phyloP scores from a whole-genome alignment of 768 basidiomycete species.

The Coprinopsis sp. region DNA sequence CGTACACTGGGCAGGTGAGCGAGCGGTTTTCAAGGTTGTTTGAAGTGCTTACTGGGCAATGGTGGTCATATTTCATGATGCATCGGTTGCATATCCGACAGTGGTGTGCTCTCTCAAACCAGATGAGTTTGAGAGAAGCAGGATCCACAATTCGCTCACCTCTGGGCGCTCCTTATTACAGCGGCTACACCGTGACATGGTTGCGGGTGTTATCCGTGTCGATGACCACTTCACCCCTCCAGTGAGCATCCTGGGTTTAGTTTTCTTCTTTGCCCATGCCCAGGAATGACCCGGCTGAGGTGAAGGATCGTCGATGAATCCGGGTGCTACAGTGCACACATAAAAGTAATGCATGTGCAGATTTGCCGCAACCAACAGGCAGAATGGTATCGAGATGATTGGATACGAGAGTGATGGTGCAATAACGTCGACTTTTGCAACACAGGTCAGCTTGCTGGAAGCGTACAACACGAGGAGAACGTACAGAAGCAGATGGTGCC shows the following conservation, averaged over 20 bases:
- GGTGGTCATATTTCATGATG: conserved; percentile 87
- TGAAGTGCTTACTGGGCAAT: conserved; percentile 72
- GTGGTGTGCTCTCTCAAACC: conserved; percentile 78
- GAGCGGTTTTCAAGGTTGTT: conserved; percentile 2
- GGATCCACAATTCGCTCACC: conserved; percentile 39
- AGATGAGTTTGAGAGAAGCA: conserved; percentile 11
- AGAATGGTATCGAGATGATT: conserved; percentile 59
- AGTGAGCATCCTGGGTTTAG: conserved; percentile 24
- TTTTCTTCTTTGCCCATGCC: conserved; percentile 52
- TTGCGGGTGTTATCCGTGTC: conserved; percentile 47
- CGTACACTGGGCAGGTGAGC: conserved; percentile 24
- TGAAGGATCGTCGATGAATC: conserved; percentile 65
- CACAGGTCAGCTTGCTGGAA: conserved; percentile 4
- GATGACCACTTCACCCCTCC: conserved; percentile 49
- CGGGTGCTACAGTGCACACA: conserved; percentile 75
- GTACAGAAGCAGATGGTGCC: conserved; percentile 81
- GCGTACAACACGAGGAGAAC: conserved; percentile 27
- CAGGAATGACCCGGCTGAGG: conserved; percentile 34
- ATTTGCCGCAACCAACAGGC: conserved; percentile 73
- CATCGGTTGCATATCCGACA: conserved; percentile 89
- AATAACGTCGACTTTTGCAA: conserved; percentile 69
- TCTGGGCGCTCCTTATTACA: conserved; percentile 73
- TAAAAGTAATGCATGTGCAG: conserved; percentile 81
- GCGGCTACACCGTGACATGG: conserved; percentile 58
- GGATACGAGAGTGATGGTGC: conserved; percentile 59